Conservation (phyloP, 2,329 filamentous ascomycete species). For the Ceratocystis harringtonii region DNA sequence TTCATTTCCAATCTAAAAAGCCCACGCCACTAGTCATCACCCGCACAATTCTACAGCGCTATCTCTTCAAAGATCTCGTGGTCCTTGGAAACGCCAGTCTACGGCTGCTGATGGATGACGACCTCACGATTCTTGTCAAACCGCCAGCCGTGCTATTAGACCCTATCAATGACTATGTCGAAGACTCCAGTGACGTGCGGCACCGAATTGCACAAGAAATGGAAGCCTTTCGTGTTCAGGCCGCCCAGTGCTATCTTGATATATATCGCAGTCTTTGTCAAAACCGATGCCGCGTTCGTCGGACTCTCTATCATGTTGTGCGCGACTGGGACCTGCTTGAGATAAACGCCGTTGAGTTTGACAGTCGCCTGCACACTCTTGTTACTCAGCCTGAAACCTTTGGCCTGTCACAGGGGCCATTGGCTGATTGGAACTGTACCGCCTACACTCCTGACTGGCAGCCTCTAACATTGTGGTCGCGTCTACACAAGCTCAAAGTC, state of each 20-base stretch:
- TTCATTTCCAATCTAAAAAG: conserved; percentile 59
- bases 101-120: conserved; percentile 62
- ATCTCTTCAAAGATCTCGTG: conserved; percentile 58
- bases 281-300: conserved; percentile 77
- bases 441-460: neutral
- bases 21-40: conserved; percentile 75
- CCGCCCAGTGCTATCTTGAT: conserved; percentile 62
- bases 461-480: conserved; percentile 56
- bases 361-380: conserved; percentile 48
- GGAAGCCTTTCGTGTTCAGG: conserved; percentile 49
- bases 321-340: conserved; percentile 75
- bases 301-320: conserved; percentile 74
- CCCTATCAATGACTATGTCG: conserved; percentile 58
- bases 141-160: conserved; percentile 58
- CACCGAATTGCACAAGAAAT: conserved; percentile 59
- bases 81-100: conserved; percentile 54
- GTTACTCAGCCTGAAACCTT: conserved; percentile 41
- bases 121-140: conserved; percentile 63
- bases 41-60: conserved; percentile 60
- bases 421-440: conserved; percentile 37
- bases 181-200: conserved; percentile 56
- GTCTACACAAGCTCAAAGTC: conserved; percentile 75
- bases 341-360: conserved; percentile 44
- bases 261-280: conserved; percentile 73
- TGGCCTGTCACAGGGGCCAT: conserved; percentile 26